Evolutionary conservation across 306 rosid genomes (phyloP).

Genomic region (Dalbergia cochinchinensis): DNA sequence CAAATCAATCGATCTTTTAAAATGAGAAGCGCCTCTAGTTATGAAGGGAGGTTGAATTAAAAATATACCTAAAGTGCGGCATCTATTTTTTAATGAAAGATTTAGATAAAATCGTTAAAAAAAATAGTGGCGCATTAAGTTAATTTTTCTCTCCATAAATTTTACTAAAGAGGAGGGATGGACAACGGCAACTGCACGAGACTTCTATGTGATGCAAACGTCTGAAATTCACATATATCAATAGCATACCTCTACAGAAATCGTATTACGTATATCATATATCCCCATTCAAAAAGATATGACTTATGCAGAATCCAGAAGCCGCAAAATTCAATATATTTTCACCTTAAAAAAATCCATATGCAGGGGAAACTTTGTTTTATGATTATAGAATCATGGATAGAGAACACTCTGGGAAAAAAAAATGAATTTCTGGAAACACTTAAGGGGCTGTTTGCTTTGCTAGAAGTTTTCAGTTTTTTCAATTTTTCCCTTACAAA

Average conservation of each 20-base stretch:
- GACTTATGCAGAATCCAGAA: conserved; percentile 25
- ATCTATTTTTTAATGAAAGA: conserved; percentile 3
- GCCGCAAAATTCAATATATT: neutral
- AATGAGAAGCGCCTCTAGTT: conserved; percentile 29
- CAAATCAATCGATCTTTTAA: conserved; percentile 1
- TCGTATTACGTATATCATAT: conserved; percentile 30
- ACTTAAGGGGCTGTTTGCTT: too few relatives aligned
- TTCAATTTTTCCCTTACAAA: too few relatives aligned
- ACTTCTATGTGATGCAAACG: conserved; percentile 15
- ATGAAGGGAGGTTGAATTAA: neutral
- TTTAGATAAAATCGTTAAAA: neutral
- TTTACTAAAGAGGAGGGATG: conserved; percentile 20
- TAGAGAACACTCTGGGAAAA: neutral
- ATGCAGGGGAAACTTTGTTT: neutral
- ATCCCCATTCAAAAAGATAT: conserved; percentile 21
- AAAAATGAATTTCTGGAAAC: conserved; percentile 11
- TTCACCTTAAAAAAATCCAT: neutral
- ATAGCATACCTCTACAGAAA: conserved; percentile 15
- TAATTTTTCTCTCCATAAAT: neutral
- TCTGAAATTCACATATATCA: conserved; percentile 11
- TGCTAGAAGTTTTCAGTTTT: too few relatives aligned
- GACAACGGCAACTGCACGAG: conserved; percentile 26
- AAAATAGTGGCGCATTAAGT: neutral
- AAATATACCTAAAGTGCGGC: neutral
- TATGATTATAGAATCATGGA: conserved; percentile 25